These are phyloP conservation scores for Aspergillus flavus DNA, from an alignment of 2,329 filamentous ascomycete species.

Conservation along the genomic window DNA sequence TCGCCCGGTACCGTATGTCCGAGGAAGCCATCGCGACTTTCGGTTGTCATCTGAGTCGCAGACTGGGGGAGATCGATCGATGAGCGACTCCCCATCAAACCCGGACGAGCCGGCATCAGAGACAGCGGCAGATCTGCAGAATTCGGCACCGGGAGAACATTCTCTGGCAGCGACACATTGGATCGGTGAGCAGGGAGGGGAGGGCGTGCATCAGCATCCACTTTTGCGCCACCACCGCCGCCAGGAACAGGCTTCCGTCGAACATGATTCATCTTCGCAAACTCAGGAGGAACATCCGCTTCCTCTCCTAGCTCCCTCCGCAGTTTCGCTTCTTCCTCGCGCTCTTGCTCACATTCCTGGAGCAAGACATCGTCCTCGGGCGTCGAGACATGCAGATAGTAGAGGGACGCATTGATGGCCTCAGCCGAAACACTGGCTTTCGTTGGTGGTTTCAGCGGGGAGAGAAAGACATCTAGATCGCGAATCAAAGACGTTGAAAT, in stretches of 20 bases:
- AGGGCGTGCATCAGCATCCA: slow-evolving; percentile 16
- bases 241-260: slow-evolving; percentile 42
- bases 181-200: slow-evolving; percentile 22
- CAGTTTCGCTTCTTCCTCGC: slow-evolving; percentile 29
- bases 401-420: slow-evolving; percentile 84
- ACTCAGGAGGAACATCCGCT: slow-evolving; percentile 26
- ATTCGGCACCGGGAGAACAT: neutral
- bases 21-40: slow-evolving; percentile 5
- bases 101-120: slow-evolving; percentile 18
- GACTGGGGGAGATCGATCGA: slow-evolving; percentile 1
- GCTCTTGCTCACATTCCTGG: slow-evolving; percentile 42
- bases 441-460: slow-evolving; percentile 81
- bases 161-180: slow-evolving; percentile 23
- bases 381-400: slow-evolving; percentile 81
- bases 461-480: slow-evolving; percentile 79
- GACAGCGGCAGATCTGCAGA: slow-evolving; percentile 18
- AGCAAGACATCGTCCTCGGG: slow-evolving; percentile 57
- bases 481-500: slow-evolving; percentile 6
- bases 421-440: slow-evolving; percentile 82
- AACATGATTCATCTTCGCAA: slow-evolving; percentile 41
- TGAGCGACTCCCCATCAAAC: slow-evolving; percentile 1
- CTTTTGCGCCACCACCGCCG: slow-evolving; percentile 15
- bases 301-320: slow-evolving; percentile 30
- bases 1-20: slow-evolving; percentile 1
- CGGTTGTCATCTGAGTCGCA: slow-evolving; percentile 3